Evolutionary conservation across 352 stramenopile genomes (phyloP).

Genomic region (Globisporangium splendens): DNA sequence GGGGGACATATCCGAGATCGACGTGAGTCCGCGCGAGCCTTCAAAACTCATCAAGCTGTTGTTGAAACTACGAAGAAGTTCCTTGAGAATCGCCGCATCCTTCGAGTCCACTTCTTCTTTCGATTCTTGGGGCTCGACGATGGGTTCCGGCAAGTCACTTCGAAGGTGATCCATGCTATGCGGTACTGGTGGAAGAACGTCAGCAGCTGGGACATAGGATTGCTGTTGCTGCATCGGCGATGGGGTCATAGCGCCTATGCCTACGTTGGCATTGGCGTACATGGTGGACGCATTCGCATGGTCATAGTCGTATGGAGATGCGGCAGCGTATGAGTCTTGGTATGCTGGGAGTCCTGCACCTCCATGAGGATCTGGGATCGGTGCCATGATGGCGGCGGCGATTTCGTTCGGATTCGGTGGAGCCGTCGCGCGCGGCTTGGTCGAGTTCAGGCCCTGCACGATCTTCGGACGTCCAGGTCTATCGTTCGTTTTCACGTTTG

Average conservation of each 20-base stretch:
- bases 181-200: slow-evolving; percentile 16
- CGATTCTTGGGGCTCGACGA: slow-evolving; percentile 56
- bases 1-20: slow-evolving; percentile 70
- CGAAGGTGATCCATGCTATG: slow-evolving; percentile 14
- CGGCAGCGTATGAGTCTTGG: slow-evolving; percentile 7
- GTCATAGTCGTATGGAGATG: slow-evolving; percentile 9
- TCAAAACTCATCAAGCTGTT: slow-evolving; percentile 69
- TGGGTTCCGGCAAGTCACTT: slow-evolving; percentile 52
- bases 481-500: slow-evolving; percentile 52
- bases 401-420: slow-evolving; percentile 58
- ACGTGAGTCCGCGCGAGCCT: slow-evolving; percentile 34
- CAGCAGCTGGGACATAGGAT: background rate
- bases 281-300: slow-evolving; percentile 22
- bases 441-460: slow-evolving; percentile 49
- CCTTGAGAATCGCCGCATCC: slow-evolving; percentile 63
- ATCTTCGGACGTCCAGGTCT: slow-evolving; percentile 59
- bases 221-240: background rate
- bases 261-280: slow-evolving; percentile 5
- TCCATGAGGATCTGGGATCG: slow-evolving; percentile 10
- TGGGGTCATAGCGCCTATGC: background rate
- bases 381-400: slow-evolving; percentile 40
- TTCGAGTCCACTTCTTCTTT: slow-evolving; percentile 60
- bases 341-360: slow-evolving; percentile 1
- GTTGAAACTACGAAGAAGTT: slow-evolving; percentile 61
- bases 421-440: slow-evolving; percentile 35